A percentile compares a stretch with the other conserved stretches of the same genome.
Evolutionary conservation across 768 basidiomycete species (phyloP).

Genomic region (Strobilomyces confusus): DNA sequence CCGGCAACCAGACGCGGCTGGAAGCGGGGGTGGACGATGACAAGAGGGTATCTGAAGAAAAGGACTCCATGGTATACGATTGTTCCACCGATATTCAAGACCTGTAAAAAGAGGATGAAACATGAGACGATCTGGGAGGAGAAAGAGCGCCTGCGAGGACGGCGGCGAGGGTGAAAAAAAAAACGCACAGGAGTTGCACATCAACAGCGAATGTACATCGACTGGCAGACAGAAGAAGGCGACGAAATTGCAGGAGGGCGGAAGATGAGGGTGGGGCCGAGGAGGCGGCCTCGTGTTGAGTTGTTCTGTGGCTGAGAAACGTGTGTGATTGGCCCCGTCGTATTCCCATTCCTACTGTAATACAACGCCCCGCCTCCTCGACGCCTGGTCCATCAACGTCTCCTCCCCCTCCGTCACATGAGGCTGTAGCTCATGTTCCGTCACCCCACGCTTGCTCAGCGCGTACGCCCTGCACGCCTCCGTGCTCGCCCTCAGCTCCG

Average conservation of each 20-base stretch:
- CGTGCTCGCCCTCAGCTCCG: slow-evolving; percentile 50
- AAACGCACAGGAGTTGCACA: no score
- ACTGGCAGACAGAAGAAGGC: no score
- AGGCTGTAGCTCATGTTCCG: slow-evolving; percentile 60
- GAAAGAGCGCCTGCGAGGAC: no score
- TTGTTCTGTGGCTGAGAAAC: slow-evolving; percentile 34
- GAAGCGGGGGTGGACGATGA: slow-evolving; percentile 15
- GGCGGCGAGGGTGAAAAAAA: no score
- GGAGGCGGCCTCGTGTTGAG: slow-evolving; percentile 31
- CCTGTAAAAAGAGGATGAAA: no score
- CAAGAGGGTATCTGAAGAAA: slow-evolving; percentile 28
- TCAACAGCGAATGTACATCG: no score
- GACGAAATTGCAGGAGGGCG: no score
- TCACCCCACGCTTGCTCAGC: slow-evolving; percentile 53
- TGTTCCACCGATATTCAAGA: slow-evolving; percentile 24
- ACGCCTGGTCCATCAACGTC: slow-evolving; percentile 39
- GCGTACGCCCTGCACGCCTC: slow-evolving; percentile 70
- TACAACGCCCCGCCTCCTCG: slow-evolving; percentile 3
- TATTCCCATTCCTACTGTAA: slow-evolving; percentile 16
- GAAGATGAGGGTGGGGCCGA: no score
- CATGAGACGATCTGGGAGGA: no score
- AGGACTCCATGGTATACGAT: slow-evolving; percentile 32
- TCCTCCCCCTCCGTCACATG: slow-evolving; percentile 52
- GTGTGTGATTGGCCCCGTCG: slow-evolving; percentile 20
- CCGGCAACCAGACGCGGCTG: slow-evolving; percentile 10